Percentiles rank a stretch among this genome's conserved stretches.
phyloP scores from a whole-genome alignment of 2,329 filamentous ascomycete genomes.

The Leptodontidium sp. region DNA sequence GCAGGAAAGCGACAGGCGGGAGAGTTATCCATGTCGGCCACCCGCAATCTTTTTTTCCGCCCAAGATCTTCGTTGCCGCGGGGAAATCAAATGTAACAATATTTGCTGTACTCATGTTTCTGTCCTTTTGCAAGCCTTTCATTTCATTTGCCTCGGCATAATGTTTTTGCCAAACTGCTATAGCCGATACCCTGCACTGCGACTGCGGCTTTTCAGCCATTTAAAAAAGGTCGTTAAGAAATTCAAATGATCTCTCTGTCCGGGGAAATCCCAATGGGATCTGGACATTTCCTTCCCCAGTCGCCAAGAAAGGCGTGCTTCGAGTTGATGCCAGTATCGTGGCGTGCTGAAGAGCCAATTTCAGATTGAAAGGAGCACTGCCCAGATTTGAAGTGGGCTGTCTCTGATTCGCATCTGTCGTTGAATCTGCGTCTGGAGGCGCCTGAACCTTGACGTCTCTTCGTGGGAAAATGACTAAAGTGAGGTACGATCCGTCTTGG shows the following conservation, averaged over 20 bases:
- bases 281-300: constrained; percentile 5
- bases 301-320: background rate
- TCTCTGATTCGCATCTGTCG: background rate
- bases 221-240: background rate
- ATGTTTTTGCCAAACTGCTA: no score
- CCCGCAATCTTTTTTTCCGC: no score
- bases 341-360: background rate
- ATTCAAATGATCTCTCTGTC: no score
- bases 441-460: constrained; percentile 12
- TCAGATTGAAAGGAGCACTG: background rate
- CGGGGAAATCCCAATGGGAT: background rate
- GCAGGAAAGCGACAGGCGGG: background rate
- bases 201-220: background rate
- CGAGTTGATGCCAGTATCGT: background rate
- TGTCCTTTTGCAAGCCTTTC: background rate
- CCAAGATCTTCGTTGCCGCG: background rate
- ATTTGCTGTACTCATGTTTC: background rate
- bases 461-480: background rate
- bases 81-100: background rate
- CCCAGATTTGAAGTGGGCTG: background rate
- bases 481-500: background rate
- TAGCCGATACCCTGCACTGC: background rate
- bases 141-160: background rate
- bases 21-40: background rate
- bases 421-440: background rate